A percentile compares a stretch with the other conserved stretches of the same genome.
Conservation (phyloP, 805 yeast species). For the Metschnikowia reukaufii region DNA sequence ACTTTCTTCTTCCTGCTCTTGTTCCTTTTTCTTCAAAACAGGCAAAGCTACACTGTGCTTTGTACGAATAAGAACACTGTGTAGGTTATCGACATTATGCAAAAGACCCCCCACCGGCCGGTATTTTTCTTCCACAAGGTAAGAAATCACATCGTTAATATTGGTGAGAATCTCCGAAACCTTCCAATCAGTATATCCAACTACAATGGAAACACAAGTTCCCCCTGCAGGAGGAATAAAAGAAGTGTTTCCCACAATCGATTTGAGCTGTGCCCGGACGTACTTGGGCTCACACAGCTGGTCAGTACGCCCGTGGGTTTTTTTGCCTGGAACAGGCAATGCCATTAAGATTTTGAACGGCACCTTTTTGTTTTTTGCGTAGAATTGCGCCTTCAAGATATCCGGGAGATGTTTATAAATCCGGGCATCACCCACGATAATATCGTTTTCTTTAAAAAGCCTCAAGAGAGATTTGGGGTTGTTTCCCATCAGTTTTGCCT, state of each 20-base stretch:
- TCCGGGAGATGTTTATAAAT: conserved; percentile 60
- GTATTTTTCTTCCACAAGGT: conserved; percentile 44
- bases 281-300: conserved; percentile 66
- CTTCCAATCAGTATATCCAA: conserved; percentile 56
- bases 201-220: conserved; percentile 54
- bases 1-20: conserved; percentile 21
- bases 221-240: conserved; percentile 62
- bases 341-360: conserved; percentile 71
- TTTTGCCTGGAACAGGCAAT: conserved; percentile 33
- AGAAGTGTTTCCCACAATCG: conserved; percentile 62
- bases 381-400: conserved; percentile 60
- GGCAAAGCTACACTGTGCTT: conserved; percentile 69
- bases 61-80: conserved; percentile 60
- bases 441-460: conserved; percentile 60
- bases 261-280: conserved; percentile 61
- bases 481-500: conserved; percentile 46
- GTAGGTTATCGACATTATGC: conserved; percentile 44
- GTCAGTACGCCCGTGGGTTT: conserved; percentile 45
- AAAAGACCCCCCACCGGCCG: conserved; percentile 62
- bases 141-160: conserved; percentile 49
- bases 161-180: conserved; percentile 48
- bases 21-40: conserved; percentile 25
- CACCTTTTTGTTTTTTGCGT: conserved; percentile 60
- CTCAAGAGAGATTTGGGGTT: conserved; percentile 48
- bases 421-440: conserved; percentile 68